phyloP scores from a whole-genome alignment of 257 asterid genomes.

The Nicotiana otophora region DNA sequence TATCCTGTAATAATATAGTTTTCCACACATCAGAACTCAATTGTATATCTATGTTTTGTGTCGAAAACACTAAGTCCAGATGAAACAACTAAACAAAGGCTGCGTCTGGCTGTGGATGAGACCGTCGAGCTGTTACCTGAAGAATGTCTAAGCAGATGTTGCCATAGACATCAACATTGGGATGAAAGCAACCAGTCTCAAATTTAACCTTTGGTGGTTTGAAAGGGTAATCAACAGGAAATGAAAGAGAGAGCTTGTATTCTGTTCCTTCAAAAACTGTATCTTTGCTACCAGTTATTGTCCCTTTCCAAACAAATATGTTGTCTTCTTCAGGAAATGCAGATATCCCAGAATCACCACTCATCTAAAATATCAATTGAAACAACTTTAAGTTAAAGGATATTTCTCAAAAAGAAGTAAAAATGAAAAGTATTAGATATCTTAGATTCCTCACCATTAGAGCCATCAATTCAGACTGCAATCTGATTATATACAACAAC shows the following conservation, averaged over 20 bases:
- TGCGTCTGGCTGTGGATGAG: background rate
- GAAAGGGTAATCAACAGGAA: conserved; percentile 80
- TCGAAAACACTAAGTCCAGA: too few species aligned
- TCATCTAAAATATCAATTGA: conserved; percentile 40
- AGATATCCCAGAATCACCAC: conserved; percentile 85
- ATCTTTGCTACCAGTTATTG: conserved; percentile 80
- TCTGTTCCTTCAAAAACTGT: conserved; percentile 95
- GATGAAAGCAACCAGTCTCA: conserved; percentile 93
- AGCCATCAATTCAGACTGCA: conserved; percentile 95
- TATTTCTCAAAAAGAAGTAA: background rate
- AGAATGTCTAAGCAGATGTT: conserved; percentile 91
- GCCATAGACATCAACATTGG: conserved; percentile 77
- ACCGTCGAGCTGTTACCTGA: conserved; percentile 39
- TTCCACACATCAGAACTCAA: background rate
- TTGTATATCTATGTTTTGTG: too few species aligned
- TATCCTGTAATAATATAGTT: conserved; percentile 37
- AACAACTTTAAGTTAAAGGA: background rate
- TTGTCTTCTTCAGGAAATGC: conserved; percentile 97
- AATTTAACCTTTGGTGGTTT: conserved; percentile 90
- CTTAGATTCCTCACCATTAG: conserved; percentile 58
- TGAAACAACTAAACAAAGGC: too few species aligned
- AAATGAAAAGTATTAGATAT: background rate
- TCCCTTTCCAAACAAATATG: conserved; percentile 94
- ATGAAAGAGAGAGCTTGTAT: conserved; percentile 70
- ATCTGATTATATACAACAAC: conserved; percentile 35